Evolutionary conservation across 805 yeast species (phyloP).

Genomic region (Candida sonorensis): DNA sequence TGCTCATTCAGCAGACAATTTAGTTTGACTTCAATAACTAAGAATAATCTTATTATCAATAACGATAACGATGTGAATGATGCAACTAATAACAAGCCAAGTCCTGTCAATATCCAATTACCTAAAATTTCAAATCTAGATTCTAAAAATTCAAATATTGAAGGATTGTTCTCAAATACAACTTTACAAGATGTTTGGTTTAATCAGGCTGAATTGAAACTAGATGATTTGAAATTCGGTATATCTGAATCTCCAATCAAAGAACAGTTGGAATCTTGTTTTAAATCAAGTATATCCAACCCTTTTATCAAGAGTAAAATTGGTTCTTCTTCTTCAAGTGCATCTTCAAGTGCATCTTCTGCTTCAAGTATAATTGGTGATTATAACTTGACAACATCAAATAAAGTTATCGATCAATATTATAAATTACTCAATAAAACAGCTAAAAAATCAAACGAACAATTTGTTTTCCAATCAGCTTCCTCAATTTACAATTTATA

Average conservation of each 20-base stretch:
- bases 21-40: no score
- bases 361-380: conserved; percentile 8
- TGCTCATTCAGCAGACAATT: no score
- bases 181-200: conserved; percentile 49
- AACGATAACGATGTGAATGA: no score
- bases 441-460: conserved; percentile 38
- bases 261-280: conserved; percentile 21
- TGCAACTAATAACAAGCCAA: no score
- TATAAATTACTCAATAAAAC: conserved; percentile 33
- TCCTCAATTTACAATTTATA: conserved; percentile 42
- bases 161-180: conserved; percentile 40
- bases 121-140: conserved; percentile 22
- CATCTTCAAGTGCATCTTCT: no score
- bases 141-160: conserved; percentile 30
- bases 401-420: conserved; percentile 23
- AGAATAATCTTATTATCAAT: no score
- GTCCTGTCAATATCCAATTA: conserved; percentile 19
- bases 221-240: conserved; percentile 34
- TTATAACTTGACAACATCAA: conserved; percentile 16
- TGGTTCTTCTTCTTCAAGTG: no score
- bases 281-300: conserved; percentile 8
- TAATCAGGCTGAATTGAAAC: conserved; percentile 33
- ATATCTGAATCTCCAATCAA: conserved; percentile 25
- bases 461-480: conserved; percentile 37
- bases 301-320: conserved; percentile 13